These are phyloP conservation scores for Trichosanthes truncata DNA, from an alignment of 306 rosid genomes.

Conservation along the genomic window DNA sequence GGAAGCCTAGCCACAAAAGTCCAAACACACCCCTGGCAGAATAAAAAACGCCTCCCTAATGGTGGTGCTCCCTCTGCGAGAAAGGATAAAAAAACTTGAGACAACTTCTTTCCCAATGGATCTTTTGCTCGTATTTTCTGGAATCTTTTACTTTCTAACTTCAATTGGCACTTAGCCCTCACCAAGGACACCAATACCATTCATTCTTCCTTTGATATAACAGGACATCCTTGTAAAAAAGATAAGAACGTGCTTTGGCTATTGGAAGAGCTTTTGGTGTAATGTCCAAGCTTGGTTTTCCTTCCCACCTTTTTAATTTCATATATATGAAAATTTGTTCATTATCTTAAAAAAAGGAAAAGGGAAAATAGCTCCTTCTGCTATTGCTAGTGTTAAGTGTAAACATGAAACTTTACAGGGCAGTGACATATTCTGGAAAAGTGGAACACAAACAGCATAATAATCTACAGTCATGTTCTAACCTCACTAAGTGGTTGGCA, in stretches of 20 bases:
- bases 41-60: neutral
- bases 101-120: neutral
- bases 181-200: neutral
- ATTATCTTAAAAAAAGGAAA: neutral
- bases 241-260: too few relatives aligned
- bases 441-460: neutral
- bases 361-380: neutral
- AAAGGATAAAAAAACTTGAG: neutral
- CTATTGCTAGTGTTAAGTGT: neutral
- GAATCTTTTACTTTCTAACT: neutral
- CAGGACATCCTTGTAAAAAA: too few relatives aligned
- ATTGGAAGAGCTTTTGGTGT: neutral
- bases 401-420: neutral
- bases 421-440: neutral
- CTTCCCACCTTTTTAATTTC: neutral
- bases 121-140: neutral
- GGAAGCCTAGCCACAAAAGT: neutral
- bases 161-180: neutral
- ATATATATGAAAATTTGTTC: neutral
- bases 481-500: slow-evolving; percentile 86
- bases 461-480: slow-evolving; percentile 16
- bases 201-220: neutral
- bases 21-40: too few relatives aligned
- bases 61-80: neutral
- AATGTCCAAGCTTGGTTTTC: neutral